Evolutionary conservation across 1,284 basidiomycete genomes (phyloP), one percentile per base, ranked within the genome.

Genomic region (Heterobasidion occidentale): DNA sequence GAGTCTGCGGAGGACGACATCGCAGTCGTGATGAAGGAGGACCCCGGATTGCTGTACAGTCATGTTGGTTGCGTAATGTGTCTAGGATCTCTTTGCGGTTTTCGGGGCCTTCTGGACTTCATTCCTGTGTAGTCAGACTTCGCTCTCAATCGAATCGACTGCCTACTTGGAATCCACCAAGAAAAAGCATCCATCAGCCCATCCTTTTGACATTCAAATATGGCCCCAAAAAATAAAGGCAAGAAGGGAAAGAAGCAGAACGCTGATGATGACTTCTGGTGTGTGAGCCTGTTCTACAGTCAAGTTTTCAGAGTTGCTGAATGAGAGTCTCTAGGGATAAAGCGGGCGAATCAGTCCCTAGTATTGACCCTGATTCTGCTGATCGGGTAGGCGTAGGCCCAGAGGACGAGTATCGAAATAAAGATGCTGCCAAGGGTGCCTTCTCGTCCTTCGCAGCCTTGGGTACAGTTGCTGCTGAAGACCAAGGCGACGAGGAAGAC

Each of bases 201-300:
- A 5, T 27, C 27, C 6, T 27, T 27, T 27, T 27, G 27, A 27
- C 27, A 27, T 27, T 27, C 27, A 27, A 6, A 27, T 27, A 94
- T 95, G 92, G 77, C 92, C 58, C 91, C 92, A 53, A 95, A 94
- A 75, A 90, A 84, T 67, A 91, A 92, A 69, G 88, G 82, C 60
- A 94, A 94, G 77, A 94, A 93, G 70, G 83, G 78, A 20, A 92
- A 92, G 74, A 92, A 87, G 70, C 78, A 74, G 65, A 79, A 88
- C 64, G 89, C 90, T 60, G 90, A 89, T 56, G 86, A 90, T 61
- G 86, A 90, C 61, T 90, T 81, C 75, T 94, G 92, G 92, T 92
- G 62, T 57, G 84, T 65, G 59, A 52, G 49, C 62, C 49, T 57
- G 60, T 54, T 48, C 35, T 59, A 51, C 53, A 44, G 55, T 35